Evolutionary conservation across 495 filamentous ascomycete genomes (phyloP).

Genomic region (Neurospora africana): DNA sequence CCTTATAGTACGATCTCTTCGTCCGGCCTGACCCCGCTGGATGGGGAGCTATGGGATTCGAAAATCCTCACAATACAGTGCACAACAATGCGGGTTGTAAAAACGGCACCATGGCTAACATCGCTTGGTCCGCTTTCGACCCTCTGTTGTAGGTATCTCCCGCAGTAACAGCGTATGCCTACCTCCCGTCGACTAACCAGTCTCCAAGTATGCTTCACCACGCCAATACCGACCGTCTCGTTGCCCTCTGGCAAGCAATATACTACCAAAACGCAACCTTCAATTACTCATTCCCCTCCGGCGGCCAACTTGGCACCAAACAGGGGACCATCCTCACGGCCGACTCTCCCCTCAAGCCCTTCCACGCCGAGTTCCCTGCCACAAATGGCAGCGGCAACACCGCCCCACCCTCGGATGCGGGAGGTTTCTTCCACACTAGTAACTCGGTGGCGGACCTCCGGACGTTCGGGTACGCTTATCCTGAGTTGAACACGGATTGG

Average conservation of each 20-base stretch:
- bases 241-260: conserved; percentile 33
- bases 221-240: conserved; percentile 38
- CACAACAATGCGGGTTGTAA: conserved; percentile 23
- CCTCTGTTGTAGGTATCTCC: conserved; percentile 24
- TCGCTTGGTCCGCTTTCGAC: conserved; percentile 27
- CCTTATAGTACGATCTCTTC: conserved; percentile 27
- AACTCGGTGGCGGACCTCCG: conserved; percentile 19
- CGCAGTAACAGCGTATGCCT: background rate
- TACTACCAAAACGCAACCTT: conserved; percentile 22
- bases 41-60: conserved; percentile 21
- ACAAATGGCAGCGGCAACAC: background rate
- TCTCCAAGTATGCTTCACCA: conserved; percentile 27
- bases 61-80: conserved; percentile 25
- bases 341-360: conserved; percentile 35
- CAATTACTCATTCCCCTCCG: conserved; percentile 7
- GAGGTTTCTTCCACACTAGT: conserved; percentile 27
- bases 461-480: conserved; percentile 38
- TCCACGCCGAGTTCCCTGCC: conserved; percentile 20
- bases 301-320: conserved; percentile 24
- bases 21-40: conserved; percentile 12
- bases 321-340: conserved; percentile 21
- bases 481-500: conserved; percentile 24
- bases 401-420: background rate
- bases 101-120: conserved; percentile 17
- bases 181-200: no score